Evolutionary conservation across 192 early-diverging fungal species (phyloP).

Genomic region (Backusella parvicylindrica): DNA sequence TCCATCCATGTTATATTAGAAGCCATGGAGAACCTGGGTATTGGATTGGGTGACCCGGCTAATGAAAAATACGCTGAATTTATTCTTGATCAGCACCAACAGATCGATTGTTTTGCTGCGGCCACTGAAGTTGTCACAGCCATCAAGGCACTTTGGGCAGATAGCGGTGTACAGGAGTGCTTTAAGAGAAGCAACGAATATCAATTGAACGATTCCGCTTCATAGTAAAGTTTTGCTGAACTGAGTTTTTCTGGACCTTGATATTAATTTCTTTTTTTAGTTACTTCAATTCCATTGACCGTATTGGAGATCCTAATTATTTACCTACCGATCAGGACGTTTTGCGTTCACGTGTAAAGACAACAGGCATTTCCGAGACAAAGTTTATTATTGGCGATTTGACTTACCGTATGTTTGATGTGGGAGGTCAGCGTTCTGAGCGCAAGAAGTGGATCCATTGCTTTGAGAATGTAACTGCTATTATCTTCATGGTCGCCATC

Average conservation of each 20-base stretch:
- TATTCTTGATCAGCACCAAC: slow-evolving; percentile 81
- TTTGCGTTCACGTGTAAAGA: slow-evolving; percentile 89
- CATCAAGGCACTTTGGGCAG: slow-evolving; percentile 69
- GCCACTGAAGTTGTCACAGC: slow-evolving; percentile 69
- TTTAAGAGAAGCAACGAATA: slow-evolving; percentile 72
- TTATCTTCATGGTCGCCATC: slow-evolving; percentile 40
- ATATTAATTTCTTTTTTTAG: slow-evolving; percentile 34
- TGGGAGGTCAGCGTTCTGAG: slow-evolving; percentile 39
- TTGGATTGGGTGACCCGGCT: slow-evolving; percentile 60
- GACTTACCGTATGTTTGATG: slow-evolving; percentile 48
- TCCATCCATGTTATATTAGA: slow-evolving; percentile 93
- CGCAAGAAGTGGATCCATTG: slow-evolving; percentile 39
- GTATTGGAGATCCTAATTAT: slow-evolving; percentile 83
- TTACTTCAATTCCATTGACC: slow-evolving; percentile 89
- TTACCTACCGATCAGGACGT: slow-evolving; percentile 92
- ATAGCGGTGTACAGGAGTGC: slow-evolving; percentile 59
- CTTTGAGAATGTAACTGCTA: slow-evolving; percentile 37
- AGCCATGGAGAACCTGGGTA: slow-evolving; percentile 86
- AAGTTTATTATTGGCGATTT: slow-evolving; percentile 89
- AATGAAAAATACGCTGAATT: slow-evolving; percentile 63
- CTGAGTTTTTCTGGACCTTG: not conserved
- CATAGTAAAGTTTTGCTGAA: slow-evolving; percentile 60
- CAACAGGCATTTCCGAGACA: slow-evolving; percentile 95
- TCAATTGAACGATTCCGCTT: slow-evolving; percentile 88
- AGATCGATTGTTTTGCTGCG: slow-evolving; percentile 81